Base-by-base conservation (phyloP, 2,329 filamentous ascomycete genomes). In the Reticulascus tulasneorum region DNA sequence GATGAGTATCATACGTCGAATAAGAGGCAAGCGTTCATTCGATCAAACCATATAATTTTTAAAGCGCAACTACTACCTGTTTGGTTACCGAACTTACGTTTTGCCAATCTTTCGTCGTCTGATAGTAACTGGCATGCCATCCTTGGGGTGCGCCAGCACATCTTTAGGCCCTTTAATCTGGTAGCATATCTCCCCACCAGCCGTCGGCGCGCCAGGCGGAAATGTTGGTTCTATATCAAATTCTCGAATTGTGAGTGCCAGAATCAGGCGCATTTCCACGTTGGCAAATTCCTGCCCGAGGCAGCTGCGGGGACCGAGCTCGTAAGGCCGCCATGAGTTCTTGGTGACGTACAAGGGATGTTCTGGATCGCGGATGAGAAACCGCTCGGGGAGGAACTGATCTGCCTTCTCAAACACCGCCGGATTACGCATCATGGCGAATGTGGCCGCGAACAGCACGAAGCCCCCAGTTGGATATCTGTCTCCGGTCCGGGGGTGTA, bases 241-340 rank as follows among this genome's bases (percentile, higher is more conserved):
- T 13, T 67, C 64, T 30, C 72, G 50, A 9, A 34, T 24, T 12
- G 26, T 29, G 15, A 29, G 26, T 11, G 42, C 67, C 20, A 79
- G 52, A 7, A 72, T 64, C 18, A 71, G 56, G 41, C 67, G 67
- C 17, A 70, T 48, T 53, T 79, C 74, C 12, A 75, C 57, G 53
- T 69, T 67, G 2, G 67, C 74, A 21, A 78, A 57, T 44, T 72
- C 68, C 51, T 77, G 71, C 2, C 74, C 75, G 20, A 79, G 66
- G 46, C 75, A 79, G 29, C 64, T 69, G 11, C 74, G 52, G 6
- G 65, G 64, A 0, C 74, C 74, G 37, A 68, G 60, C 47, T 72
- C 68, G 47, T 78, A 79, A 0, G 73, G 64, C 15, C 73, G 59
- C 61, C 64, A 79, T 2, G 71, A 67, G 37, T 67, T 63, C 30